A percentile compares a stretch with the other conserved stretches of the same genome.
phyloP scores from a whole-genome alignment of 306 rosid species.

The Prunus dulcis region DNA sequence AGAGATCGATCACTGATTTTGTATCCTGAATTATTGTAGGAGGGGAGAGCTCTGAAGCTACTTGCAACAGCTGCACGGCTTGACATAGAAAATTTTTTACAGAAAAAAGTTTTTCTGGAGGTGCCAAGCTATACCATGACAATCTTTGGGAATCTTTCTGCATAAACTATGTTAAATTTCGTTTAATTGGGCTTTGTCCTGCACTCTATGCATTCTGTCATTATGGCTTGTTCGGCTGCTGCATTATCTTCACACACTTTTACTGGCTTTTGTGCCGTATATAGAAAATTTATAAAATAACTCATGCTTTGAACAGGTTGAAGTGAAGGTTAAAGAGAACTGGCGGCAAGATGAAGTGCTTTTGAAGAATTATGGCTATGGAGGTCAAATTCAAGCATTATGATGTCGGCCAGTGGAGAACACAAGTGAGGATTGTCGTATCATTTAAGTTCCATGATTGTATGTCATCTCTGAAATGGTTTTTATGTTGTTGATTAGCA shows the following conservation, averaged over 20 bases:
- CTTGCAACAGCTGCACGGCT: constrained; percentile 96
- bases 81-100: constrained; percentile 81
- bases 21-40: constrained; percentile 43
- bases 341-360: constrained; percentile 94
- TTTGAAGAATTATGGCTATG: constrained; percentile 78
- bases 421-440: neutral
- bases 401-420: constrained; percentile 20
- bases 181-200: neutral
- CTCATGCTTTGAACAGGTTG: constrained; percentile 59
- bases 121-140: constrained; percentile 29
- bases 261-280: neutral
- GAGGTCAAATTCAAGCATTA: constrained; percentile 65
- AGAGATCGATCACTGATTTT: constrained; percentile 35
- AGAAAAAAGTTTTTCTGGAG: constrained; percentile 93
- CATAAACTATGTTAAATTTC: neutral
- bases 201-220: neutral
- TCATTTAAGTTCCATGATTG: neutral
- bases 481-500: neutral
- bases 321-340: constrained; percentile 86
- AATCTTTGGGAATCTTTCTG: neutral
- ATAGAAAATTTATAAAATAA: constrained; percentile 7
- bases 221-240: neutral
- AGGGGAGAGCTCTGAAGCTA: constrained; percentile 89
- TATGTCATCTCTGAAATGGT: neutral
- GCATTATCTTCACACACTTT: neutral